Base-by-base conservation (phyloP, 306 rosid genomes). In the Cicer judaicum region DNA sequence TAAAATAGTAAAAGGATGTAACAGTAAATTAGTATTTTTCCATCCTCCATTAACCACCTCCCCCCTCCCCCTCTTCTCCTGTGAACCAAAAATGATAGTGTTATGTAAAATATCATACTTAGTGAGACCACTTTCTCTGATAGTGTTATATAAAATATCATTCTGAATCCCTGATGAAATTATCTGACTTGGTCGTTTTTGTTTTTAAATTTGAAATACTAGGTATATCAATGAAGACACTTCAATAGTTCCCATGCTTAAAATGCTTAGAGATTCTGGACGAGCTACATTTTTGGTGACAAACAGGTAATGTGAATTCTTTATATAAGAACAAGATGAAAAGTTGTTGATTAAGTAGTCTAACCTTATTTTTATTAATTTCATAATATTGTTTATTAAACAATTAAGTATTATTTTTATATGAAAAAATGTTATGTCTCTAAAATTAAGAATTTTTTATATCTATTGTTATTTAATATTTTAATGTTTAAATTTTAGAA, bases 231-330 rank as follows among this genome's bases (percentile, higher is more conserved):
- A 90, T 79, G 93, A 88, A 70, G 93, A 92, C 80, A 29, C 75
- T 40, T 48, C 93, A 5, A 82, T 94, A n/a, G 96, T 94, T 36
- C 99, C 98, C 64, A 89, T 94, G 96, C 89, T 94, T 68, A 87
- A 85, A 84, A 92, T 92, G 99, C 87, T 92, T 70, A 84, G 89
- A 87, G 98, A 85, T 70, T 92, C 99, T 60, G 96, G 93, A 48
- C 96, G 96, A 39, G 81, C 97, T 48, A 92, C 93, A n/a, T 94
- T 94, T 86, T 86, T 94, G 85, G 97, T 94, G 84, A 94, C 99
- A 76, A 94, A 94, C 75, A 94, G 99, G 99, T 94, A 82, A 29
- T 52, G 50, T 70, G 48, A 39, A 66, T 69, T 72, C 49, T 61
- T 75, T 70, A 6, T 38, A 38, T 63, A 24, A 47, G 24, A 7